Evolutionary conservation across 768 basidiomycete genomes (phyloP), one percentile per base, ranked within the genome.

Genomic region (Tulasnella sp.): DNA sequence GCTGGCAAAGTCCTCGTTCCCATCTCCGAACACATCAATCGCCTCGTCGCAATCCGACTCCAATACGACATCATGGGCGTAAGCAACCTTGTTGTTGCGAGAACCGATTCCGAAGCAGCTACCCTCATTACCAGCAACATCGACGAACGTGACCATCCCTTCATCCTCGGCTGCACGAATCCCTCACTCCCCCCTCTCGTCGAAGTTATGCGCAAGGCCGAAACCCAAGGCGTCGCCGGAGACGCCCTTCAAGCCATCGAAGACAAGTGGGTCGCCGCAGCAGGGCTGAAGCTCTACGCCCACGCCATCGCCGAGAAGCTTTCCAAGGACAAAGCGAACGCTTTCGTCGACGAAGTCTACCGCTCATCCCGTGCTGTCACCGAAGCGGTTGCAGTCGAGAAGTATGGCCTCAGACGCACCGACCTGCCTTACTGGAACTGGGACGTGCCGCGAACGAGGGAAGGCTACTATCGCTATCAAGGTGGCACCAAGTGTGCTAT

Each of bases 51-150:
- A 59, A 96, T 98, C 78, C 93, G 97, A 34, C 85, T 98, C 59
- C 97, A 98, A 82, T 98, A 90, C 79, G 97, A 98, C 79, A 92
- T 99, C 79, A 95, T 98, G 95, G 95, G 96, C 70, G 94, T 97
- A 63, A 90, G 92, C 77, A 98, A 97, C 81, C 86, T 98, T 76
- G 87, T 91, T 77, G 86, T 99, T 78, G 91, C 95, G 8, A 88
- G 97, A 71, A 98, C 97, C 2, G 96, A 98, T 79, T 95, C 95
- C 4, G 96, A 98, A 80, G 96, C 97, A 5, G 96, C 97, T 0
- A 98, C 97, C 1, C 87, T 99, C 77, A 92, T 98, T 83, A 91
- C 94, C 41, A 90, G 92, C 75, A 98, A 98, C 81, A 92, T 99
- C 74, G 97, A 99, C 80, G 88, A 89, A 76, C 89, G 97, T n/a